Evolutionary conservation across 2,329 filamentous ascomycete genomes (phyloP).

Genomic region (Venturia nashicola): DNA sequence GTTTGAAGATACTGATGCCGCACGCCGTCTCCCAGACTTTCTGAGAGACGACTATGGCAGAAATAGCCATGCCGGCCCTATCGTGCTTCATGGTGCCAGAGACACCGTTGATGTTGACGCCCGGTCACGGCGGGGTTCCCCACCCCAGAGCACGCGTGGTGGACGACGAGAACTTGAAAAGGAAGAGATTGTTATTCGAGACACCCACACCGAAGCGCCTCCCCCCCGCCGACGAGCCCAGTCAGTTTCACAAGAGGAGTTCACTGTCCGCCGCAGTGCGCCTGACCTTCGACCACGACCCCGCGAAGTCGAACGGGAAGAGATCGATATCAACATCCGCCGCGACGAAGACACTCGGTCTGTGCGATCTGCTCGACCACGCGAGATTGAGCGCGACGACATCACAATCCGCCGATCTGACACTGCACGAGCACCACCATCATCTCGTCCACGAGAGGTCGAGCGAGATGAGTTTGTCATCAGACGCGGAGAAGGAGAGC

Average conservation of each 20-base stretch:
- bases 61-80: constrained; percentile 25
- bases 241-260: constrained; percentile 7
- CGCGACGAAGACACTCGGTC: constrained; percentile 1
- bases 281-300: constrained; percentile 5
- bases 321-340: constrained; percentile 10
- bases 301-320: constrained; percentile 10
- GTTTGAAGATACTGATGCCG: constrained; percentile 37
- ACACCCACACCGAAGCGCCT: constrained; percentile 13
- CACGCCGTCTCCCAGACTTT: constrained; percentile 32
- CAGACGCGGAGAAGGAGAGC: constrained; percentile 24
- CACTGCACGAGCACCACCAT: constrained; percentile 16
- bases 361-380: constrained; percentile 10
- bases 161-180: constrained; percentile 17
- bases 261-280: constrained; percentile 8
- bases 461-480: constrained; percentile 37
- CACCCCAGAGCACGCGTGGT: constrained; percentile 16
- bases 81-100: constrained; percentile 30
- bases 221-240: constrained; percentile 12
- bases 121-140: constrained; percentile 2
- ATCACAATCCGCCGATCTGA: constrained; percentile 34
- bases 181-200: constrained; percentile 23
- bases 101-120: constrained; percentile 12
- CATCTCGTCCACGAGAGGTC: constrained; percentile 22
- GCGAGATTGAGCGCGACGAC: constrained; percentile 25
- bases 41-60: constrained; percentile 38